A percentile compares a stretch with the other conserved stretches of the same genome.
Evolutionary conservation across 257 asterid species (phyloP).

Genomic region (Jacaranda copaia): DNA sequence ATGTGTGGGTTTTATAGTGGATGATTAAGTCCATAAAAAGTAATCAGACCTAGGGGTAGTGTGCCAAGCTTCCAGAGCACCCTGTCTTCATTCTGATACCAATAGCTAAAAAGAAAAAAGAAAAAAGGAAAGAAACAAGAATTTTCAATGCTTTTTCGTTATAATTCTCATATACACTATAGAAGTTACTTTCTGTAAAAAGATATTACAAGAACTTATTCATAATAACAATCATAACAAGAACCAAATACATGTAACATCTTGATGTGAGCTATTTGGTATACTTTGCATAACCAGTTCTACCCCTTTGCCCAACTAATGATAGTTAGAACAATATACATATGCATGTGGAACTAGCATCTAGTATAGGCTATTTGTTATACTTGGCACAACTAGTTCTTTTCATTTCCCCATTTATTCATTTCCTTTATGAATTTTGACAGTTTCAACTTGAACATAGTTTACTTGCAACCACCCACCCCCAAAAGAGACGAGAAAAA

Average conservation of each 20-base stretch:
- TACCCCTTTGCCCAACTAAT: constrained; percentile 8
- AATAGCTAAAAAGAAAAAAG: constrained; percentile 8
- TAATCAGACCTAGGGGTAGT: constrained; percentile 93
- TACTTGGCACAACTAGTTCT: not conserved
- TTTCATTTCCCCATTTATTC: constrained; percentile 14
- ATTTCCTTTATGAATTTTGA: not conserved
- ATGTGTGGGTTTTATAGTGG: too few species aligned
- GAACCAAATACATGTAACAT: not conserved
- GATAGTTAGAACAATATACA: not conserved
- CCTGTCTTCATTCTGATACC: constrained; percentile 84
- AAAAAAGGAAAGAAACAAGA: not conserved
- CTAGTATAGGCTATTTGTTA: not conserved
- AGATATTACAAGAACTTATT: not conserved
- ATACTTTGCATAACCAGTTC: not conserved
- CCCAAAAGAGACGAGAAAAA: too few species aligned
- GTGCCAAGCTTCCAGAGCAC: constrained; percentile 98
- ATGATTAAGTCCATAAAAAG: constrained; percentile 92
- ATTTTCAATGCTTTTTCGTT: constrained; percentile 1
- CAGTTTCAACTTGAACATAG: not conserved
- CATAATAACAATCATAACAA: not conserved
- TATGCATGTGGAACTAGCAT: not conserved
- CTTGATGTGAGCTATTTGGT: not conserved
- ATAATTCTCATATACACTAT: not conserved
- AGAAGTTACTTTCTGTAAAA: not conserved
- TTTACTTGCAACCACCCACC: not conserved